These are phyloP conservation scores for Boechera retrofracta DNA, from an alignment of 345 rosid genomes.

Conservation along the genomic window DNA sequence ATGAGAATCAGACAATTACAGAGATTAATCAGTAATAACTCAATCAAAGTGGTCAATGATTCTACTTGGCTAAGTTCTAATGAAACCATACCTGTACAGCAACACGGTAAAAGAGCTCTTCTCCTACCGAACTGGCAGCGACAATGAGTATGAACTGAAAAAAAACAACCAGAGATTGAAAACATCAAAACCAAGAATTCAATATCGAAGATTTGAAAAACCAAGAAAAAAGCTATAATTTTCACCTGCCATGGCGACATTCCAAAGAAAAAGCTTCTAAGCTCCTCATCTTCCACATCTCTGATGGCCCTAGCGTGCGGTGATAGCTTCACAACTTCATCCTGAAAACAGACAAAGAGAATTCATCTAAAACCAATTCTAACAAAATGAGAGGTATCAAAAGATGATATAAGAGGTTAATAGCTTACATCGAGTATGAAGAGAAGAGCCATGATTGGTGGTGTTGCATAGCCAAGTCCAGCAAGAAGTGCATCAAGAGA, in stretches of 20 bases:
- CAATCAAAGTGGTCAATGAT: conserved; percentile 8
- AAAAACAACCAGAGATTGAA: conserved; percentile 6
- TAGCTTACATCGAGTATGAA: conserved; percentile 79
- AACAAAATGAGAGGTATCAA: neutral
- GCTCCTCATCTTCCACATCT: conserved; percentile 98
- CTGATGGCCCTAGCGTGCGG: conserved; percentile 98
- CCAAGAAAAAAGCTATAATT: neutral
- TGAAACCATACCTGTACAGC: conserved; percentile 79
- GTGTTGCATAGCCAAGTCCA: conserved; percentile 93
- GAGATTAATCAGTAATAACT: neutral
- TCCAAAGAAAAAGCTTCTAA: conserved; percentile 93
- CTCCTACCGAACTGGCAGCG: conserved; percentile 93
- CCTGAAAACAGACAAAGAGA: conserved; percentile 50
- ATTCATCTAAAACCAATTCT: neutral
- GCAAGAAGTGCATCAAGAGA: conserved; percentile 72
- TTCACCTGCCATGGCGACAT: conserved; percentile 98
- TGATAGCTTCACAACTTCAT: conserved; percentile 93
- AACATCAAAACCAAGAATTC: conserved; percentile 6
- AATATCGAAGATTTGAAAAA: neutral
- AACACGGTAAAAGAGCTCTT: conserved; percentile 97
- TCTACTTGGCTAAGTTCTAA: neutral
- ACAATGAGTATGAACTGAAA: conserved; percentile 82
- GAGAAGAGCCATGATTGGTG: conserved; percentile 96
- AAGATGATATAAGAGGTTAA: neutral
- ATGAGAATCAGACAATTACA: conserved; percentile 17